phyloP scores from a whole-genome alignment of 768 basidiomycete species.

The Termitomyces sp. region DNA sequence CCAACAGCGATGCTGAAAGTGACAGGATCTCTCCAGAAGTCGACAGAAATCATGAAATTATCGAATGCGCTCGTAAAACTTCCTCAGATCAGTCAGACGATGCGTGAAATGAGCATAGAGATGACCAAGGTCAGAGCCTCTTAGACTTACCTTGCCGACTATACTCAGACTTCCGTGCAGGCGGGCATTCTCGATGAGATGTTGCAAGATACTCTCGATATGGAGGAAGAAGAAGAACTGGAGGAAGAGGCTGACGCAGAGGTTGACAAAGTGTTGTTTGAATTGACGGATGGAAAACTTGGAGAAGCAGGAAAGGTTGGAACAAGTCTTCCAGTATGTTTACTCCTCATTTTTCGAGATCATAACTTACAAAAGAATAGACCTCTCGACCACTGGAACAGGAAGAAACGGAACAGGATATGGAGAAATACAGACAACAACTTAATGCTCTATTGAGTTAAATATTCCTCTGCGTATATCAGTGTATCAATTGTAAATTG shows the following conservation, averaged over 20 bases:
- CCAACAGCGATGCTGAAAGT: constrained; percentile 88
- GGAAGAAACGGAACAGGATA: constrained; percentile 79
- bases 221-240: constrained; percentile 92
- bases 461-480: neutral
- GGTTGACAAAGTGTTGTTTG: constrained; percentile 93
- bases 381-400: constrained; percentile 52
- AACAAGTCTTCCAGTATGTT: constrained; percentile 69
- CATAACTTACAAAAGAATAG: constrained; percentile 37
- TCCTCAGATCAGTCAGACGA: constrained; percentile 86
- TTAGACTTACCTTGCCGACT: neutral
- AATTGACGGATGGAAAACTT: constrained; percentile 94
- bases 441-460: constrained; percentile 81
- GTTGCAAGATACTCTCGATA: constrained; percentile 87
- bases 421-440: constrained; percentile 88
- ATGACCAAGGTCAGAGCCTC: constrained; percentile 82
- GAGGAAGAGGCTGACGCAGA: constrained; percentile 97
- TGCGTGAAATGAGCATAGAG: constrained; percentile 99
- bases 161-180: constrained; percentile 31
- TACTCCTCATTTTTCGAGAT: constrained; percentile 1
- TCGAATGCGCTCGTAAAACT: constrained; percentile 90
- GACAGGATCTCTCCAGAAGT: constrained; percentile 96
- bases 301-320: constrained; percentile 75
- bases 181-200: constrained; percentile 98
- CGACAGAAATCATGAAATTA: constrained; percentile 97
- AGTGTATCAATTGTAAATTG: neutral